These are phyloP conservation scores for Sphaerulina populicola DNA, from an alignment of 2,329 filamentous ascomycete species.

Conservation along the genomic window DNA sequence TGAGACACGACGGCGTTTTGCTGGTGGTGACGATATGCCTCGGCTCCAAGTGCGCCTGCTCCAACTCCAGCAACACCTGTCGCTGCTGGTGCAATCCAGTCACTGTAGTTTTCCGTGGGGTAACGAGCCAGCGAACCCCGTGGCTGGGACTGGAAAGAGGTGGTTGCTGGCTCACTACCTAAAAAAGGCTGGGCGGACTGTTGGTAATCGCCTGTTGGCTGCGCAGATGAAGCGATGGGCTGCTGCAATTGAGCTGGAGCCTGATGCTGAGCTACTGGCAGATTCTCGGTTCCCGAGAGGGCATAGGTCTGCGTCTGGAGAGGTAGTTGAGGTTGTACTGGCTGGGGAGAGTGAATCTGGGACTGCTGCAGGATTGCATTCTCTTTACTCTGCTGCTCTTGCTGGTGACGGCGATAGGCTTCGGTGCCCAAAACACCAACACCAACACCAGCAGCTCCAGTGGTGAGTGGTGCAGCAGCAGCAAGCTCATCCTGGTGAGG, in stretches of 20 bases:
- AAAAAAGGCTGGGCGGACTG: constrained; percentile 20
- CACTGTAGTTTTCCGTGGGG: constrained; percentile 35
- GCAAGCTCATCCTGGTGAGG: constrained; percentile 32
- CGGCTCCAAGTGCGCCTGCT: constrained; percentile 31
- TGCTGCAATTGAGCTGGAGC: constrained; percentile 14
- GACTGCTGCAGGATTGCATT: constrained; percentile 3
- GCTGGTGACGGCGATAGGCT: constrained; percentile 20
- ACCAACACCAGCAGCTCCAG: constrained; percentile 35
- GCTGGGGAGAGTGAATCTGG: constrained; percentile 2
- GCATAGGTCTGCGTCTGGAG: constrained; percentile 23
- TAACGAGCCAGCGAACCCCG: constrained; percentile 14
- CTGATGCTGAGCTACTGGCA: constrained; percentile 1
- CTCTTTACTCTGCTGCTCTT: constrained; percentile 10
- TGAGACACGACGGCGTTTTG: constrained; percentile 11
- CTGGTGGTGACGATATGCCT: constrained; percentile 22
- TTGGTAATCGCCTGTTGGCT: constrained; percentile 19
- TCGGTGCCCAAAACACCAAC: constrained; percentile 31
- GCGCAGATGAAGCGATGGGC: constrained; percentile 11
- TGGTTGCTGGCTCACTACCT: constrained; percentile 19
- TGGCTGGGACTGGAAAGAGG: constrained; percentile 5
- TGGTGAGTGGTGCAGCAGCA: constrained; percentile 27
- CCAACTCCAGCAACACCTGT: constrained; percentile 36
- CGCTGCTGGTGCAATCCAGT: constrained; percentile 49
- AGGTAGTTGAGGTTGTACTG: constrained; percentile 13
- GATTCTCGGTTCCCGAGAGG: neutral